Evolutionary conservation across 805 yeast species (phyloP).

Genomic region (Zygoascus tannicola): DNA sequence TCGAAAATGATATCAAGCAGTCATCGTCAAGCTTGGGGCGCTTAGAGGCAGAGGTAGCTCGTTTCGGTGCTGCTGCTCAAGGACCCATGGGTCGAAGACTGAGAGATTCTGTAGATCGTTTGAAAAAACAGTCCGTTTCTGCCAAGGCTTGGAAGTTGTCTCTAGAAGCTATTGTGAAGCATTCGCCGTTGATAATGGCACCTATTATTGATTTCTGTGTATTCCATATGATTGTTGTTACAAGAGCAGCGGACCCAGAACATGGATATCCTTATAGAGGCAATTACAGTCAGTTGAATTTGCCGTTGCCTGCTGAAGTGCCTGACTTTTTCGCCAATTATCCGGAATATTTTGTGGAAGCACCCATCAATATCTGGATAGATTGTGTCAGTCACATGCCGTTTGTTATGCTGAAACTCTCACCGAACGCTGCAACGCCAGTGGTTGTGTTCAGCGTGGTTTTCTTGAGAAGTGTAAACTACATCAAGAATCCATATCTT

Average conservation of each 20-base stretch:
- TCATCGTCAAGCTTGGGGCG: slow-evolving; percentile 41
- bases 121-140: slow-evolving; percentile 35
- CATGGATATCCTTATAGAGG: slow-evolving; percentile 31
- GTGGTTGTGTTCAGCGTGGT: slow-evolving; percentile 65
- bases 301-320: slow-evolving; percentile 12
- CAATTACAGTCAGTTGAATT: not conserved
- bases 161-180: slow-evolving; percentile 48
- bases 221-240: slow-evolving; percentile 65
- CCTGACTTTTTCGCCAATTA: slow-evolving; percentile 60
- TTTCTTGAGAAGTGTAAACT: slow-evolving; percentile 53
- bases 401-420: slow-evolving; percentile 41
- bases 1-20: slow-evolving; percentile 41
- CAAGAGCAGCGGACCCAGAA: slow-evolving; percentile 61
- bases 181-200: slow-evolving; percentile 46
- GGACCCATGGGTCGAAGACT: slow-evolving; percentile 6
- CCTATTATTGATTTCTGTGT: slow-evolving; percentile 68
- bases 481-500: slow-evolving; percentile 86
- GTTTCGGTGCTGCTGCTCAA: slow-evolving; percentile 15
- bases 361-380: slow-evolving; percentile 48
- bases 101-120: slow-evolving; percentile 30
- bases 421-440: slow-evolving; percentile 11
- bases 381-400: slow-evolving; percentile 46
- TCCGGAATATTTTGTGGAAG: slow-evolving; percentile 84
- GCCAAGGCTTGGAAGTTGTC: slow-evolving; percentile 44
- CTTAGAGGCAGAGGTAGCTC: slow-evolving; percentile 34